A percentile compares a stretch with the other conserved stretches of the same genome.
Conservation (phyloP, 495 filamentous ascomycete genomes). For the Trichoderma orchidacearum region DNA sequence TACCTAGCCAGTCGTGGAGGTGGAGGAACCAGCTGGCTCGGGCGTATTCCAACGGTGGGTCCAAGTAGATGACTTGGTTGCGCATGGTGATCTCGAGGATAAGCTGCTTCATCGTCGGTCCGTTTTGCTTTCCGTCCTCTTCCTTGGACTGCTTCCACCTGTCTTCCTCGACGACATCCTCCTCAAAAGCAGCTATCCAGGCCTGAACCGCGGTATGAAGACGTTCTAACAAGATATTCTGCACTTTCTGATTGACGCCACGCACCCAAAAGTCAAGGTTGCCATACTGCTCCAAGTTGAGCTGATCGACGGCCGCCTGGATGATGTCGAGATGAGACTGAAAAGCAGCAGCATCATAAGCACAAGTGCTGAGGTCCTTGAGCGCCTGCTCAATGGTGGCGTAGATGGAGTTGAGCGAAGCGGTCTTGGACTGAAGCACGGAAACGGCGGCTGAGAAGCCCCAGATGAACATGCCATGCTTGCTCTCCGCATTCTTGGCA, state of each 20-base stretch:
- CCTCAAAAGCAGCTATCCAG: constrained; percentile 76
- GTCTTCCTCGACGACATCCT: constrained; percentile 37
- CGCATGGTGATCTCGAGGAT: constrained; percentile 89
- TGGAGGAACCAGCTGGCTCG: constrained; percentile 88
- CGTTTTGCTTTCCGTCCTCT: constrained; percentile 23
- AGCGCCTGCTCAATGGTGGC: constrained; percentile 71
- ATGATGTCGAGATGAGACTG: constrained; percentile 67
- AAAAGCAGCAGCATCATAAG: constrained; percentile 65
- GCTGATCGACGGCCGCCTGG: constrained; percentile 81
- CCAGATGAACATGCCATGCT: constrained; percentile 89
- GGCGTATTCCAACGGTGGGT: constrained; percentile 83
- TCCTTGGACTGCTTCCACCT: constrained; percentile 26
- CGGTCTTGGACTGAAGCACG: constrained; percentile 73
- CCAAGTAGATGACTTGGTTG: constrained; percentile 90
- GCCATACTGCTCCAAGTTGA: constrained; percentile 88
- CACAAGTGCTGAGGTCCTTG: constrained; percentile 69
- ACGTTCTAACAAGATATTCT: constrained; percentile 57
- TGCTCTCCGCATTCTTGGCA: constrained; percentile 58
- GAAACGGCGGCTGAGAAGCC: constrained; percentile 81
- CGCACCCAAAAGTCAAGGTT: constrained; percentile 84
- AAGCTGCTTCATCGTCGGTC: constrained; percentile 51
- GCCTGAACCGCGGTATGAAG: constrained; percentile 65
- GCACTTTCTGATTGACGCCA: constrained; percentile 71
- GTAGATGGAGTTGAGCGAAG: constrained; percentile 62
- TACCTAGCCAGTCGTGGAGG: constrained; percentile 82